Percentiles rank a stretch among this genome's conserved stretches.
Conservation (phyloP, 148 eudicot species). For the Gaultheria prostrata region DNA sequence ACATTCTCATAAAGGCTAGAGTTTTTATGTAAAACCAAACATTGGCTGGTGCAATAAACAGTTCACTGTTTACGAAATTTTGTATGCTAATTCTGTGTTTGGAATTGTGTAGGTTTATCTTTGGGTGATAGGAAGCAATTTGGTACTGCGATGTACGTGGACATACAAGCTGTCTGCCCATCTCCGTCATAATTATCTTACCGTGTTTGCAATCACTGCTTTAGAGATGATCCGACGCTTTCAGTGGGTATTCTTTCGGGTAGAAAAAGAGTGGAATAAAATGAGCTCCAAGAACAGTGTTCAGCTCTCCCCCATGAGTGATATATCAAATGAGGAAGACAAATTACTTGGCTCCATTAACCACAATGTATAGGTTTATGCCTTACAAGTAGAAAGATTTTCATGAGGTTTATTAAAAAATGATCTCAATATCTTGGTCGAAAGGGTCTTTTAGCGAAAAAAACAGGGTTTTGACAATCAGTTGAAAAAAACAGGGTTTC, state of each 20-base stretch:
- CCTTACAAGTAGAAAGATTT: neutral
- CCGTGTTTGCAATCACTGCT: constrained; percentile 73
- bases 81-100: neutral
- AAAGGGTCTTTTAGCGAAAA: neutral
- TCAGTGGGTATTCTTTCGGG: constrained; percentile 94
- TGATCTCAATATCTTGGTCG: neutral
- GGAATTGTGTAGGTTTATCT: constrained; percentile 52
- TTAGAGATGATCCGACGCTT: constrained; percentile 86
- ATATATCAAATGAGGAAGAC: constrained; percentile 58
- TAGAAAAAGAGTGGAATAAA: constrained; percentile 93
- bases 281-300: constrained; percentile 55
- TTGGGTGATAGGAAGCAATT: constrained; percentile 92
- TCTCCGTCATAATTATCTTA: constrained; percentile 88
- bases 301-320: constrained; percentile 53
- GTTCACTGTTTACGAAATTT: neutral
- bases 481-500: neutral
- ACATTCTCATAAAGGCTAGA: neutral
- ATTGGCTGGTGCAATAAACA: neutral
- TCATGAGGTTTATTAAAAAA: neutral
- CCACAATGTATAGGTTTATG: constrained; percentile 47
- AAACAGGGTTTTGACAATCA: neutral
- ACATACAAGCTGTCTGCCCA: constrained; percentile 97
- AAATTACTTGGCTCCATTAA: constrained; percentile 50
- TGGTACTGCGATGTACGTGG: constrained; percentile 97
- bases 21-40: neutral